Percentiles rank a stretch among this genome's conserved stretches.
Evolutionary conservation across 1,284 basidiomycete species (phyloP).

Genomic region (Stereum hirsutum): DNA sequence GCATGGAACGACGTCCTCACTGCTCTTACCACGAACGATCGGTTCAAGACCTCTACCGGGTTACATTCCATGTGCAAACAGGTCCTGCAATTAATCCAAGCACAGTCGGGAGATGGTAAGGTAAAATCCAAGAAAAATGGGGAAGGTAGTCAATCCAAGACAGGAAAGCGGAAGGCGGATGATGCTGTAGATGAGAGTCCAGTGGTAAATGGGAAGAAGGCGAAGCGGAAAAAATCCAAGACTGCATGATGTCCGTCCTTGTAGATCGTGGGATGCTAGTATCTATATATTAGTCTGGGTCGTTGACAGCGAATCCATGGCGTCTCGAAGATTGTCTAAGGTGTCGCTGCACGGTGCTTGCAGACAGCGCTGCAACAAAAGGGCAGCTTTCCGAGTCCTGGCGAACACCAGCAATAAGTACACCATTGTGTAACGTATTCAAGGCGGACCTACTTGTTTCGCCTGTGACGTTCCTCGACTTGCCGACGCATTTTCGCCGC

Average conservation of each 20-base stretch:
- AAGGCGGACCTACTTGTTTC: conserved; percentile 37
- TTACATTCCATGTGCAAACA: conserved; percentile 42
- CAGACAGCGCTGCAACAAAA: background rate
- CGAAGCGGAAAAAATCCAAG: conserved; percentile 5
- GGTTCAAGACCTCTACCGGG: conserved; percentile 34
- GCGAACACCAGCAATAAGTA: too few relatives aligned
- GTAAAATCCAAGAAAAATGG: conserved; percentile 6
- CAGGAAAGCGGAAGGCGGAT: conserved; percentile 34
- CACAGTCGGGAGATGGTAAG: conserved; percentile 7
- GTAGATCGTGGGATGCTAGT: too few relatives aligned
- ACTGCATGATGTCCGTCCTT: background rate
- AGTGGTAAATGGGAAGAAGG: conserved; percentile 5
- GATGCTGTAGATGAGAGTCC: background rate
- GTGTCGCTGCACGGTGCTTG: background rate
- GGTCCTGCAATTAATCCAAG: conserved; percentile 21
- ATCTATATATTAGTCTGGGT: background rate
- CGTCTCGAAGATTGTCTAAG: background rate
- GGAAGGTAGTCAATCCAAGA: background rate
- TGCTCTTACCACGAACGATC: conserved; percentile 27
- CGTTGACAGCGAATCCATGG: conserved; percentile 1
- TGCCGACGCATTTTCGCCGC: conserved; percentile 46
- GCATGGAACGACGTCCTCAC: conserved; percentile 29
- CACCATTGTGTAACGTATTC: background rate
- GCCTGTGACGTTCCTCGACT: conserved; percentile 38
- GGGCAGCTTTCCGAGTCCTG: conserved; percentile 8